Evolutionary conservation across 2,329 filamentous ascomycete species (phyloP), one percentile per base, ranked within the genome.

Genomic region (Alternaria gaisen): DNA sequence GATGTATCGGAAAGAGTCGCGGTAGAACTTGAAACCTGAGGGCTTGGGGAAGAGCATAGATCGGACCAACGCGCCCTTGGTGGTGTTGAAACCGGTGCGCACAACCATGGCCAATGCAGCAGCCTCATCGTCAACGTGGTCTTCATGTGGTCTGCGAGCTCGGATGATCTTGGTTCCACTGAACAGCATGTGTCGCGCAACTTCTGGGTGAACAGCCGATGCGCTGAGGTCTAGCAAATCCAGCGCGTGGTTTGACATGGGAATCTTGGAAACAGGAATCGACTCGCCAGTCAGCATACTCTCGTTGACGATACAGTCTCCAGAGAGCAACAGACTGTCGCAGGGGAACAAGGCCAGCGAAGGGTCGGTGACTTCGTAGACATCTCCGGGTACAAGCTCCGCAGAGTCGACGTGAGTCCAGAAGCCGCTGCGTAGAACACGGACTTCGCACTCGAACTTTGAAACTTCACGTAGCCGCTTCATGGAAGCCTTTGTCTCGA

Each of bases 11-110:
- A 99, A 99, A 0, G 94, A 97, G 78, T 99, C 95, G 42, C 93
- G 88, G 78, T 99, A 99, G 77, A 99, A 99, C 73, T 96, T 98
- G 86, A 99, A 99, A 0, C 94, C 94, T 0, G 94, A 97, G 1
- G 95, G 95, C 74, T 99, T 99, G 0, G 95, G 96, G 75, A 99
- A 99, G 38, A 99, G 86, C 94, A 99, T 99, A 0, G 95, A 98
- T 24, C 95, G 91, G 60, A 99, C 93, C 18, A 99, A 83, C 10
- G 95, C 92, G 24, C 95, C 95, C 77, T 99, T 99, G 2, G 95
- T 99, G 0, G 95, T 99, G 77, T 96, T 96, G 80, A 99, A 99
- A 2, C 95, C 95, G 3, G 94, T 99, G 64, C 95, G 88, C 28
- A 97, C 90, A 16, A 97, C 93, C 80, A 99, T 90, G 12, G 94